phyloP scores from a whole-genome alignment of 495 filamentous ascomycete genomes.

The Apodospora peruviana region DNA sequence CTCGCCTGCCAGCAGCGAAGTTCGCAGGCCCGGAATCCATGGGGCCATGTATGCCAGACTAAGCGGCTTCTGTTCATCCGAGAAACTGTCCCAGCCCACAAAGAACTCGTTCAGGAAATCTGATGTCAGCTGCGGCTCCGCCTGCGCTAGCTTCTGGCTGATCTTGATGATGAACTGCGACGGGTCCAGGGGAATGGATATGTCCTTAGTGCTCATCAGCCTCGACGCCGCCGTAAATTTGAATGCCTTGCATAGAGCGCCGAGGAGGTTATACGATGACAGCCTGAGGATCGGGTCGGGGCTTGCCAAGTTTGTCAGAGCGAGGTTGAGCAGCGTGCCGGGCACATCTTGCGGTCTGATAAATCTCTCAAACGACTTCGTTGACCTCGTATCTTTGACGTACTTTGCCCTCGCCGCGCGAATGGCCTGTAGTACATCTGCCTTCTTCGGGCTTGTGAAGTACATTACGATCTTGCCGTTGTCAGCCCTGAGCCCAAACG shows the following conservation, averaged over 20 bases:
- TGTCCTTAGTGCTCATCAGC: slow-evolving; percentile 54
- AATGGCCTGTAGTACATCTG: slow-evolving; percentile 55
- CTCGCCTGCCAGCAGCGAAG: slow-evolving; percentile 50
- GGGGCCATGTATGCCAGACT: slow-evolving; percentile 63
- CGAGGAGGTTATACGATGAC: slow-evolving; percentile 58
- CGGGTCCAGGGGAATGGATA: slow-evolving; percentile 53
- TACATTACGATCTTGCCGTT: slow-evolving; percentile 64
- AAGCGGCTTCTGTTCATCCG: slow-evolving; percentile 55
- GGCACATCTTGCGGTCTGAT: slow-evolving; percentile 64
- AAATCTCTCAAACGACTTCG: slow-evolving; percentile 53
- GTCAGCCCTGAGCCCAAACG: slow-evolving; percentile 59
- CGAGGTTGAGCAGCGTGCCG: slow-evolving; percentile 59
- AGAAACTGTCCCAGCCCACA: slow-evolving; percentile 61
- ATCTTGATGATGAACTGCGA: slow-evolving; percentile 59
- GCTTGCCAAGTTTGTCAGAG: slow-evolving; percentile 57
- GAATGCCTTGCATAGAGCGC: slow-evolving; percentile 57
- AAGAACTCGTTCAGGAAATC: slow-evolving; percentile 66
- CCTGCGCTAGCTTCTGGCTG: slow-evolving; percentile 52
- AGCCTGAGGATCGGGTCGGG: slow-evolving; percentile 50
- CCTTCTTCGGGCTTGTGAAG: slow-evolving; percentile 56
- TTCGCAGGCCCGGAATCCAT: slow-evolving; percentile 55
- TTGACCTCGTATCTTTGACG: slow-evolving; percentile 51
- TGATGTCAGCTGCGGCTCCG: slow-evolving; percentile 59
- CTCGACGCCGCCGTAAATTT: slow-evolving; percentile 55
- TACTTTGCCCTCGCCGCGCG: slow-evolving; percentile 54